Evolutionary conservation across 2,329 filamentous ascomycete genomes (phyloP).

Genomic region (Elsinoe australis): DNA sequence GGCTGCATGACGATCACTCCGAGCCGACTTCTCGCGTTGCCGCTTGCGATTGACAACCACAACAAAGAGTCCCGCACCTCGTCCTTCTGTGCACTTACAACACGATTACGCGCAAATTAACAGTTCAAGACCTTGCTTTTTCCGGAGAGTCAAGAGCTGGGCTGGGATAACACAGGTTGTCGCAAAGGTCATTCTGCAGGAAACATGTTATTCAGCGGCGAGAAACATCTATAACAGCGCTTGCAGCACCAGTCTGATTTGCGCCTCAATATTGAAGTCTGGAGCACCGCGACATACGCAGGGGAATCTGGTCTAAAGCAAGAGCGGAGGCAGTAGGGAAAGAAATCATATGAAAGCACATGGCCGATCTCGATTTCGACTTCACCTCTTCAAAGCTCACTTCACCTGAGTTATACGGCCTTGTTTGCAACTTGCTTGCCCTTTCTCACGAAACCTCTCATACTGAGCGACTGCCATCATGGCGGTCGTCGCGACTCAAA

Average conservation of each 20-base stretch:
- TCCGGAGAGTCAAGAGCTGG: background rate
- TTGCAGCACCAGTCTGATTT: slow-evolving; percentile 10
- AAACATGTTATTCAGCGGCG: slow-evolving; percentile 1
- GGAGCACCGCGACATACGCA: background rate
- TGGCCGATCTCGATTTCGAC: background rate
- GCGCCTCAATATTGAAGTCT: no score
- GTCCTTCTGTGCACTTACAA: background rate
- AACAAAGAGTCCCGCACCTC: slow-evolving; percentile 9
- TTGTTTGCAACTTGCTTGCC: no score
- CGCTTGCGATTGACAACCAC: slow-evolving; percentile 16
- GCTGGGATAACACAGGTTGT: background rate
- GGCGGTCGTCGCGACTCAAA: slow-evolving; percentile 49
- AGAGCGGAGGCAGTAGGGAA: no score
- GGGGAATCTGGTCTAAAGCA: no score
- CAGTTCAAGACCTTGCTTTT: background rate
- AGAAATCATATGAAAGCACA: background rate
- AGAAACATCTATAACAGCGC: slow-evolving; percentile 5
- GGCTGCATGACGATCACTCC: slow-evolving; percentile 6
- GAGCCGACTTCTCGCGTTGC: slow-evolving; percentile 10
- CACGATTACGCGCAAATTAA: background rate
- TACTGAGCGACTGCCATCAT: slow-evolving; percentile 34
- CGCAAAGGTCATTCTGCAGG: background rate
- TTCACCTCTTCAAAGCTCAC: no score
- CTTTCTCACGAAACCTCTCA: background rate
- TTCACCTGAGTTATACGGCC: no score